A percentile compares a stretch with the other conserved stretches of the same genome.
These are phyloP conservation scores for Pyropia haitanensis DNA, from an alignment of 23 red algal genomes.

Conservation along the genomic window DNA sequence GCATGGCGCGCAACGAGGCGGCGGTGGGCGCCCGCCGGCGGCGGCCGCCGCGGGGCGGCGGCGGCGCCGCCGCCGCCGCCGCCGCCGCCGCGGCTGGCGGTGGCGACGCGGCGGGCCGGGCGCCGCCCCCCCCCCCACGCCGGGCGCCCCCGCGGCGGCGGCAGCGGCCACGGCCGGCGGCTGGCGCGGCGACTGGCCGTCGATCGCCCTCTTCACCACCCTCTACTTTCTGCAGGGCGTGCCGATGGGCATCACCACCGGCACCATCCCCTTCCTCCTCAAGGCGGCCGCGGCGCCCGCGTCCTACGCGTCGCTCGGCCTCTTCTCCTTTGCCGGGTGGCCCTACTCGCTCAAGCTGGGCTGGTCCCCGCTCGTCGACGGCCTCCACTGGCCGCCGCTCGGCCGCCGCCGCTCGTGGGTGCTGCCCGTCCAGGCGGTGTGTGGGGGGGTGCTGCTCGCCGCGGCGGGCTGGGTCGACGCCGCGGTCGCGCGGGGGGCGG, in stretches of 20 bases:
- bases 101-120: too few relatives aligned
- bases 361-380: constrained; percentile 85
- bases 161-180: constrained; percentile 1
- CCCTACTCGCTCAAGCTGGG: constrained; percentile 92
- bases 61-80: too few relatives aligned
- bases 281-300: constrained; percentile 24
- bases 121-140: too few relatives aligned
- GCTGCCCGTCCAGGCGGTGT: constrained; percentile 60
- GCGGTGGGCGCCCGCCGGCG: too few relatives aligned
- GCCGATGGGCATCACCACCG: constrained; percentile 79
- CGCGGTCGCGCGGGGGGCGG: constrained; percentile 40
- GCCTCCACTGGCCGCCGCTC: constrained; percentile 40
- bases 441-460: constrained; percentile 37
- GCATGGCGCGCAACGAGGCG: too few relatives aligned
- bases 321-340: constrained; percentile 77
- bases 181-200: constrained; percentile 36
- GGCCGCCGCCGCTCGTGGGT: constrained; percentile 90
- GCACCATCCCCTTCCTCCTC: constrained; percentile 79
- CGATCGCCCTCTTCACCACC: constrained; percentile 31
- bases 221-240: constrained; percentile 82
- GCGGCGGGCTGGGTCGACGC: constrained; percentile 22
- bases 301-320: constrained; percentile 54
- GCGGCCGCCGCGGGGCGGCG: too few relatives aligned
- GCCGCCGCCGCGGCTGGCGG: too few relatives aligned
- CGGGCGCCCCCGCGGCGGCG: neutral